phyloP scores from a whole-genome alignment of 805 yeast genomes.

The Blastobotrys attinorum region DNA sequence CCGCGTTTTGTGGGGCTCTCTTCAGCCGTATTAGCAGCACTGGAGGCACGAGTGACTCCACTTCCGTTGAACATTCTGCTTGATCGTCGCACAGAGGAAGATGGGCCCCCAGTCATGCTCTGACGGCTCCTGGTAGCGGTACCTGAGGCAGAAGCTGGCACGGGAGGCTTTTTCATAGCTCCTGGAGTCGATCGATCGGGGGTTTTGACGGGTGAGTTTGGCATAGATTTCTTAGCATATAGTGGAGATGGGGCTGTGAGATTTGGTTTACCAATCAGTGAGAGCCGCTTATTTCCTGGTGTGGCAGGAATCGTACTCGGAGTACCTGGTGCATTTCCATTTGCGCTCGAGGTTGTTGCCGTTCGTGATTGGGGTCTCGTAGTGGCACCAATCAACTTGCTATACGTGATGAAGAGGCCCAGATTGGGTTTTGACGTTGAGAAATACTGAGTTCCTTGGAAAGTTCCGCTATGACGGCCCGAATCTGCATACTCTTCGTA shows the following conservation, averaged over 20 bases:
- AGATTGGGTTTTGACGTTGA: constrained; percentile 52
- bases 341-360: constrained; percentile 2
- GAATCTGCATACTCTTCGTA: constrained; percentile 51
- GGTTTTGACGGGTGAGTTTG: not conserved
- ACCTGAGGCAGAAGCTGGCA: not conserved
- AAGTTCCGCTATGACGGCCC: constrained; percentile 86
- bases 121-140: not conserved
- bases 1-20: not conserved
- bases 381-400: constrained; percentile 22
- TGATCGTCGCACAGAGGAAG: not conserved
- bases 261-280: not conserved
- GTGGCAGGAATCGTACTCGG: constrained; percentile 1
- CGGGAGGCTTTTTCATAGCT: not conserved
- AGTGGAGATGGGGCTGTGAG: constrained; percentile 1
- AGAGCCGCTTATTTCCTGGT: not conserved
- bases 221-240: not conserved
- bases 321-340: not conserved
- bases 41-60: no score
- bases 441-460: constrained; percentile 63
- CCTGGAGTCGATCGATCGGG: not conserved
- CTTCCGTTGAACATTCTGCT: not conserved
- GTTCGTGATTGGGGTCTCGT: constrained; percentile 1
- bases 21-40: not conserved
- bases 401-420: constrained; percentile 59
- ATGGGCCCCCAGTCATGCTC: not conserved